Conservation (phyloP, 208 protist genomes). For the Vickermania ingenoplastis region DNA sequence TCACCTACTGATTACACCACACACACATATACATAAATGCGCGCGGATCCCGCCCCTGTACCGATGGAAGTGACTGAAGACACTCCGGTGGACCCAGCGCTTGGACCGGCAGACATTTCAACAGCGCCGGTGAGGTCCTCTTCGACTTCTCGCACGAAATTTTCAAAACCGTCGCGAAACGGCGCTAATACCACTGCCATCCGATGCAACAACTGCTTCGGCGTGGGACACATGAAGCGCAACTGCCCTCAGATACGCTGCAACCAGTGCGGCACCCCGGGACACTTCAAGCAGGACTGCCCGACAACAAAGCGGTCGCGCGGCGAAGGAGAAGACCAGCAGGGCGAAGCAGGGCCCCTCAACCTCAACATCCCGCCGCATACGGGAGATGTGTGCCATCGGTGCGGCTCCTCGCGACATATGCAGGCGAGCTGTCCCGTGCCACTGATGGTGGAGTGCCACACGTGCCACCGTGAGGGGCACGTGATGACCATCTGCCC, state of each 20-base stretch:
- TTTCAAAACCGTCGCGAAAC: no score
- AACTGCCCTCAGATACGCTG: slow-evolving; percentile 52
- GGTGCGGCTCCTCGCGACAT: slow-evolving; percentile 71
- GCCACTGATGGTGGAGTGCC: slow-evolving; percentile 66
- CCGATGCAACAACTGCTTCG: slow-evolving; percentile 33
- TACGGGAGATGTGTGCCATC: slow-evolving; percentile 41
- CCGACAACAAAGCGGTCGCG: slow-evolving; percentile 5
- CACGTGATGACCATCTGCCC: slow-evolving; percentile 79
- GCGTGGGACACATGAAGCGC: slow-evolving; percentile 32
- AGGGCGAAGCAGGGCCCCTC: not conserved
- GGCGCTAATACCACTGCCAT: not conserved
- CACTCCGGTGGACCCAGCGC: no score
- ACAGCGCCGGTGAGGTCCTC: no score
- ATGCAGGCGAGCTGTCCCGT: slow-evolving; percentile 55
- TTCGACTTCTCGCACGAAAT: no score
- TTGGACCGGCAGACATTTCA: no score
- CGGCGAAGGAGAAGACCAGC: not conserved
- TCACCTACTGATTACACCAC: no score
- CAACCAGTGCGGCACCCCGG: slow-evolving; percentile 28
- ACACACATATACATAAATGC: no score
- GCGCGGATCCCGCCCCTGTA: no score
- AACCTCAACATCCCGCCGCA: slow-evolving; percentile 10
- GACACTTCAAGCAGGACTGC: slow-evolving; percentile 63
- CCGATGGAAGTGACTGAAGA: no score
- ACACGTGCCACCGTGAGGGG: slow-evolving; percentile 72